These are phyloP conservation scores for Amoebophrya sp. DNA, from an alignment of 169 alveolate species.

Conservation along the genomic window DNA sequence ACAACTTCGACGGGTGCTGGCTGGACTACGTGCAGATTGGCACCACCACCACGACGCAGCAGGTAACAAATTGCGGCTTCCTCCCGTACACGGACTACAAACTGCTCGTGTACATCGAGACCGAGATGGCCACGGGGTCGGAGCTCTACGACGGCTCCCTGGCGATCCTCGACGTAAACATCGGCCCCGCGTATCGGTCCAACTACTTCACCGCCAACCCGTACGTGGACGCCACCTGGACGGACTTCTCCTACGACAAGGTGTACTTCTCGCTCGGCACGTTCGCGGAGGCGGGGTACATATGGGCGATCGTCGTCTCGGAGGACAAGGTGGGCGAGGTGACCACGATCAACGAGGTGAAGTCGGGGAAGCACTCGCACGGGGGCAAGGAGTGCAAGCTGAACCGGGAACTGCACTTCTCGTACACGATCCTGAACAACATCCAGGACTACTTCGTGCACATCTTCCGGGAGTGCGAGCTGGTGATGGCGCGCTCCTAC, in stretches of 20 bases:
- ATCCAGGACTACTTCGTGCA: not conserved
- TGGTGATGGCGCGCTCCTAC: not conserved
- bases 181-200: not conserved
- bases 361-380: not conserved
- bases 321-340: not conserved
- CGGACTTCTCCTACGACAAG: not conserved
- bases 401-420: not conserved
- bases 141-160: not conserved
- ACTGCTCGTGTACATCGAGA: not conserved
- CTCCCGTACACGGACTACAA: not conserved
- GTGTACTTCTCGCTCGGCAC: not conserved
- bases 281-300: not conserved
- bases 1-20: not conserved
- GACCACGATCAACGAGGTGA: not conserved
- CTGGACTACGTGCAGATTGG: not conserved
- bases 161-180: not conserved
- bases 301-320: not conserved
- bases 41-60: not conserved
- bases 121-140: not conserved
- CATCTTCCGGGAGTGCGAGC: not conserved
- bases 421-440: not conserved
- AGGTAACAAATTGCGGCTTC: not conserved
- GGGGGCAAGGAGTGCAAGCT: not conserved
- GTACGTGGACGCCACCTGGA: not conserved
- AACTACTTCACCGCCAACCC: not conserved